These are phyloP conservation scores for Globisporangium carolinianum DNA, from an alignment of 352 stramenopile species.

Conservation along the genomic window DNA sequence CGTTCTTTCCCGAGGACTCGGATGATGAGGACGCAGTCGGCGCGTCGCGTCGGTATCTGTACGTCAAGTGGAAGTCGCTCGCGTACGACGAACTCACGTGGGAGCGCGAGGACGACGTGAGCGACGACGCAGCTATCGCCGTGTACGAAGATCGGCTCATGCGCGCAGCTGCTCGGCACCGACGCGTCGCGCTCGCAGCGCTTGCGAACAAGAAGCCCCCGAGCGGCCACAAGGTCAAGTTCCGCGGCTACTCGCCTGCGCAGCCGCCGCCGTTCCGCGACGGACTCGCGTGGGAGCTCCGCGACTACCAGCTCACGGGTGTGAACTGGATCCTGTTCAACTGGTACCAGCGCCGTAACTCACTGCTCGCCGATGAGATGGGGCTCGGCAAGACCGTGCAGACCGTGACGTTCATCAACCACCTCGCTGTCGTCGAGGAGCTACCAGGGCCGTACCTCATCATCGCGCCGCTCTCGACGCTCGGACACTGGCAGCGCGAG, in stretches of 20 bases:
- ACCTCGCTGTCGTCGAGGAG: slow-evolving; percentile 93
- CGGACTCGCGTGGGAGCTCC: slow-evolving; percentile 73
- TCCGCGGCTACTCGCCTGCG: slow-evolving; percentile 60
- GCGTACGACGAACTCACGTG: slow-evolving; percentile 97
- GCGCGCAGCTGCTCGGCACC: slow-evolving; percentile 41
- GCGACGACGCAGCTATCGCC: slow-evolving; percentile 73
- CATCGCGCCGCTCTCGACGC: slow-evolving; percentile 96
- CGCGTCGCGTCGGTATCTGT: slow-evolving; percentile 86
- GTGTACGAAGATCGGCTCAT: slow-evolving; percentile 73
- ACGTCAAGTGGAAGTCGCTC: slow-evolving; percentile 98
- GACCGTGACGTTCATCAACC: slow-evolving; percentile 93
- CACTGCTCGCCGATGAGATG: slow-evolving; percentile 99
- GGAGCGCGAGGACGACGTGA: slow-evolving; percentile 96
- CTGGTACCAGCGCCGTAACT: slow-evolving; percentile 97
- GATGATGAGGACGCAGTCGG: slow-evolving; percentile 24
- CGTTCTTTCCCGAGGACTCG: slow-evolving; percentile 44
- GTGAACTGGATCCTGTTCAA: slow-evolving; percentile 99
- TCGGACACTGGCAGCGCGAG: slow-evolving; percentile 97
- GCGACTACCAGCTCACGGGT: slow-evolving; percentile 98
- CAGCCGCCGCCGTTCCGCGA: slow-evolving; percentile 53
- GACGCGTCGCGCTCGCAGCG: slow-evolving; percentile 27
- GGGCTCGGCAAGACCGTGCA: slow-evolving; percentile 95
- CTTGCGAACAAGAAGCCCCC: slow-evolving; percentile 5
- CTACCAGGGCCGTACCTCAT: slow-evolving; percentile 95
- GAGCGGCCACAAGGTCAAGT: slow-evolving; percentile 59